phyloP scores from a whole-genome alignment of 441 rosid genomes.

The Euphorbia schlechtendalii region DNA sequence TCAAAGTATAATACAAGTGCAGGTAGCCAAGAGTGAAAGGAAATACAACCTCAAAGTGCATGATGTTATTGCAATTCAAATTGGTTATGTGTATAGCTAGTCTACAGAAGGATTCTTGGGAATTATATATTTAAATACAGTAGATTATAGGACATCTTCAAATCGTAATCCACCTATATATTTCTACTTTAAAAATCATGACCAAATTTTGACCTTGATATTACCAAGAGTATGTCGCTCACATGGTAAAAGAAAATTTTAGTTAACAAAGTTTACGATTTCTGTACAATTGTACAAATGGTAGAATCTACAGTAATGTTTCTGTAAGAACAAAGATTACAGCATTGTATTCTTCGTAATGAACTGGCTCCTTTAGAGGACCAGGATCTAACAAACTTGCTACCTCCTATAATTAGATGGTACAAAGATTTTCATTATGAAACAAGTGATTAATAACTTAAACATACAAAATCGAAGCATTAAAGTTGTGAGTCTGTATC shows the following conservation, averaged over 20 bases:
- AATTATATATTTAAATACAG: not conserved
- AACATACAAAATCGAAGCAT: too few species aligned
- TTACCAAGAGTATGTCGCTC: not conserved
- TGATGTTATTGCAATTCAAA: not conserved
- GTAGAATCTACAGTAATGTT: not conserved
- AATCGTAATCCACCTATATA: not conserved
- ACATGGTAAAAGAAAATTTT: not conserved
- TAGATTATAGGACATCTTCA: not conserved
- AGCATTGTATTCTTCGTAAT: not conserved
- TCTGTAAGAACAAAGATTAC: not conserved
- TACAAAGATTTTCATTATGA: not conserved
- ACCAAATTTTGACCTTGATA: not conserved
- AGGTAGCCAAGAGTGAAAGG: constrained; percentile 6
- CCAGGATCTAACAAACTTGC: not conserved
- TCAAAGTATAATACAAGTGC: not conserved
- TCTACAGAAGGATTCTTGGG: not conserved
- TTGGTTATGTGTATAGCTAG: not conserved
- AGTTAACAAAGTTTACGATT: not conserved
- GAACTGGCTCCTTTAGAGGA: not conserved
- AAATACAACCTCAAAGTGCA: not conserved
- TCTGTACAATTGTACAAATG: not conserved
- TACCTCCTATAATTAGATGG: not conserved
- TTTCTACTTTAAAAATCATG: not conserved
- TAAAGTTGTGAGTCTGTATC: not conserved
- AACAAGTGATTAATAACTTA: not conserved